Evolutionary conservation across 2,329 filamentous ascomycete species (phyloP), one percentile per base, ranked within the genome.

Genomic region (Venturiaceae sp.): DNA sequence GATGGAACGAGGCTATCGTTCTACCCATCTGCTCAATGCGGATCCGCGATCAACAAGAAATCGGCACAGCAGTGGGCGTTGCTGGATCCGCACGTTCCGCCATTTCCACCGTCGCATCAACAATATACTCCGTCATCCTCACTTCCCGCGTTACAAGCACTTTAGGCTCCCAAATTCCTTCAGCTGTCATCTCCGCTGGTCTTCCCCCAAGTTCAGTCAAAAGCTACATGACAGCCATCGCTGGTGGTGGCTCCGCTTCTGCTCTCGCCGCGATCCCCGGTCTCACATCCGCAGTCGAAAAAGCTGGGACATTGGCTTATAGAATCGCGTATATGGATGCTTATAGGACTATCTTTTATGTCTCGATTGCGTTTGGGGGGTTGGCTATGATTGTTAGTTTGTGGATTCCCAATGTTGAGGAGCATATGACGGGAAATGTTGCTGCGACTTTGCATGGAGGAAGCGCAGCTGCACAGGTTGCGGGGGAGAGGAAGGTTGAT

Each of bases 291-390:
- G 61, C 63, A 0, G 65, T 75, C 3, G 62, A 68, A n/a, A 64
- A 63, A 1, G 69, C 71, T 0, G 71, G 74, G 0, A 58, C 60
- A 1, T 62, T 58, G 3, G 70, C 68, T 4, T 58, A 75, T 19
- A 68, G 70, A 0, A 64, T 62, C 5, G 74, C 73, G 7, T 72
- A 73, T 55, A 64, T 72, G 1, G 68, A 73, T 41, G 72, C 73
- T 5, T 74, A 74, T 61, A 65, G 71, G 60, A 74, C 74, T 1
- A 71, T 77, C 0, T 76, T 74, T 36, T 60, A 75, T 1, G 68
- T 69, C 1, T 73, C 68, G 62, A 60, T 75, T 21, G 72, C 69
- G 0, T 75, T 75, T 39, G 67, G 69, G 28, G 72, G 64, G 0
- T 68, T 75, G 19, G 72, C 69, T 5, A 70, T 75, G 5, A 57